These are phyloP conservation scores for Pythium rishiriense DNA, from an alignment of 352 stramenopile genomes.

Conservation along the genomic window DNA sequence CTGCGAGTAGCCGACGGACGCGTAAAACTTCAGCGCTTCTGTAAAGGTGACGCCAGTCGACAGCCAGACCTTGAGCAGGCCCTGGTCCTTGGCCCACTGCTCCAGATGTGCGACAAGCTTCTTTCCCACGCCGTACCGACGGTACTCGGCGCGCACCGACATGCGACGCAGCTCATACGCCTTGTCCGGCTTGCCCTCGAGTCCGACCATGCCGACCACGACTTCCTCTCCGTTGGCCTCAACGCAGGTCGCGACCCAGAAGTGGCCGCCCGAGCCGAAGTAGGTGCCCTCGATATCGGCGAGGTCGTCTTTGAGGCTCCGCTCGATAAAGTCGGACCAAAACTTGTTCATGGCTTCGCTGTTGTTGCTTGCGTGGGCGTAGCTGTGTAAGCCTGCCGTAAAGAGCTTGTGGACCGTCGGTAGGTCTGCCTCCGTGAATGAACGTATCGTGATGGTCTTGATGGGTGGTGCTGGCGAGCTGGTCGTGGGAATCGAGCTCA, in stretches of 20 bases:
- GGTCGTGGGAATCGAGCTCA: too few relatives aligned
- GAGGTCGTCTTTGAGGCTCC: constrained; percentile 1
- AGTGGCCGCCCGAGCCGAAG: constrained; percentile 31
- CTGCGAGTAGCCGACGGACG: constrained; percentile 8
- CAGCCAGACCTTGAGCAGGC: neutral
- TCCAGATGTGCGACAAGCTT: constrained; percentile 40
- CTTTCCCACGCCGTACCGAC: constrained; percentile 36
- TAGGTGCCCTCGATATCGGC: constrained; percentile 5
- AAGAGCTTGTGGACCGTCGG: too few relatives aligned
- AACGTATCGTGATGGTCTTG: too few relatives aligned
- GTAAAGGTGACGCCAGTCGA: neutral
- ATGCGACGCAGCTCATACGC: constrained; percentile 45
- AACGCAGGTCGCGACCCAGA: constrained; percentile 41
- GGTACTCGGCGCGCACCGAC: constrained; percentile 39
- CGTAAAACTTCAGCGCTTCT: constrained; percentile 4
- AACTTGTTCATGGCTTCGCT: constrained; percentile 3
- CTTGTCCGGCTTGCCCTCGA: constrained; percentile 26
- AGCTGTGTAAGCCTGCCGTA: too few relatives aligned
- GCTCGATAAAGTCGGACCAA: neutral
- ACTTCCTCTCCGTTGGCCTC: constrained; percentile 13
- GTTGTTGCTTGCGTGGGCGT: constrained; percentile 1
- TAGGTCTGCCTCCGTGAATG: too few relatives aligned
- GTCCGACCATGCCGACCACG: constrained; percentile 33
- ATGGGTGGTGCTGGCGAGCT: too few relatives aligned
- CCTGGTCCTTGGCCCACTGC: constrained; percentile 32